phyloP scores from a whole-genome alignment of 495 filamentous ascomycete species.

The Ramalina intermedia region DNA sequence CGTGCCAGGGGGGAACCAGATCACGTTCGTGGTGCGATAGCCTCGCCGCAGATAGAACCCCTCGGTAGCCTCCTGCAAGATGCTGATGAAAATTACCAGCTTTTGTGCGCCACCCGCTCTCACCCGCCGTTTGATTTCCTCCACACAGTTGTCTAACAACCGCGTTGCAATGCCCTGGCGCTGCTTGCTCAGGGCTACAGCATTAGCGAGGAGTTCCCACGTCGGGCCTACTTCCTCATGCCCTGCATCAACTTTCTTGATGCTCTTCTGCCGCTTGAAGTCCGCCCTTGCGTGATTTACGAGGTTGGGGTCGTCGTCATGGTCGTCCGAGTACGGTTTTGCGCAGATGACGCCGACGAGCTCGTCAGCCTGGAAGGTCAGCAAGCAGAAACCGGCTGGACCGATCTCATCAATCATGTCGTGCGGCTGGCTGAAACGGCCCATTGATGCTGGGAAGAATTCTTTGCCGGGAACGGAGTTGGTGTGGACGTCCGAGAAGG shows the following conservation, averaged over 20 bases:
- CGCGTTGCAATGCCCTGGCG: background rate
- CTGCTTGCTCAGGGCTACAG: background rate
- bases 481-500: constrained; percentile 7
- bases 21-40: background rate
- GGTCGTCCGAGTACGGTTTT: background rate
- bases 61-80: constrained; percentile 9
- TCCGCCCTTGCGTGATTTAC: background rate
- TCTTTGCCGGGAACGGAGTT: background rate
- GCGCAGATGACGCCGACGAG: constrained; percentile 8
- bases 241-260: background rate
- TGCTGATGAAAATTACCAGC: constrained; percentile 4
- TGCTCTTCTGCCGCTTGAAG: constrained; percentile 6
- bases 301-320: background rate
- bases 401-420: constrained; percentile 8
- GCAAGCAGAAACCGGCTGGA: constrained; percentile 5
- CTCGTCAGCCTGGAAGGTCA: background rate
- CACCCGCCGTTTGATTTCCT: constrained; percentile 1
- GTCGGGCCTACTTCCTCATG: background rate
- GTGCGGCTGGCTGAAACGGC: background rate
- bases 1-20: background rate
- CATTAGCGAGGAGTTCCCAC: constrained; percentile 9
- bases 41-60: constrained; percentile 4
- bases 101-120: background rate
- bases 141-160: background rate
- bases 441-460: background rate